These are phyloP conservation scores for Oryza australiensis DNA, from an alignment of 176 grass and related monocot species.

Conservation along the genomic window DNA sequence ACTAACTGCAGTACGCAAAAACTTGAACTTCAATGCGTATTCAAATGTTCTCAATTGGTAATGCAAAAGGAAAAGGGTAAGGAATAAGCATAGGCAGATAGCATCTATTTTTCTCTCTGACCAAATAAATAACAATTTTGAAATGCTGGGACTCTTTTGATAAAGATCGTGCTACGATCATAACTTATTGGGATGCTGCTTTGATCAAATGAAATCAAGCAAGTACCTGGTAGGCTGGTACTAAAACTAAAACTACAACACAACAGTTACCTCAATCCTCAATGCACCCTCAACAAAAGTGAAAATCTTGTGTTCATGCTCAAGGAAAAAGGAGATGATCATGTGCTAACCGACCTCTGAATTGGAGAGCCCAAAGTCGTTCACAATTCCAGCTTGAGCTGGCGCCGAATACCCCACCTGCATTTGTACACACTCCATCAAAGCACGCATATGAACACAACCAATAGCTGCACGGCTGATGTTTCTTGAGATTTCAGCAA, in stretches of 20 bases:
- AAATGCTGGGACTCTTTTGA: background rate
- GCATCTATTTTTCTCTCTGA: too few species aligned
- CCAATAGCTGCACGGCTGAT: background rate
- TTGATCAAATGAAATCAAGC: background rate
- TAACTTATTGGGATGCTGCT: background rate
- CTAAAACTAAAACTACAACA: background rate
- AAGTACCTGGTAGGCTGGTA: background rate
- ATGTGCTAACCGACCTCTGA: constrained; percentile 43
- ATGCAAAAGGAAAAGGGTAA: background rate
- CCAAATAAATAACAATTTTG: background rate
- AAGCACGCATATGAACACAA: background rate
- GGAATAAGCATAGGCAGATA: background rate
- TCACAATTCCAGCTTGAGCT: constrained; percentile 54
- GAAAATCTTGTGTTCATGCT: background rate
- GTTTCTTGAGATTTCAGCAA: background rate
- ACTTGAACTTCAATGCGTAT: background rate
- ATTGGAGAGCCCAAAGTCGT: constrained; percentile 58
- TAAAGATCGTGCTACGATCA: background rate
- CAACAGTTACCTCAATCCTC: background rate
- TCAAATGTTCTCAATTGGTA: background rate
- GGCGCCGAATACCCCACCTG: constrained; percentile 83
- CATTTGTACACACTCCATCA: background rate
- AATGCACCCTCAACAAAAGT: background rate
- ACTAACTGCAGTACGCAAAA: background rate
- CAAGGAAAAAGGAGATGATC: background rate